Base-by-base conservation (phyloP, 495 filamentous ascomycete species). In the Daldinia caldariorum region DNA sequence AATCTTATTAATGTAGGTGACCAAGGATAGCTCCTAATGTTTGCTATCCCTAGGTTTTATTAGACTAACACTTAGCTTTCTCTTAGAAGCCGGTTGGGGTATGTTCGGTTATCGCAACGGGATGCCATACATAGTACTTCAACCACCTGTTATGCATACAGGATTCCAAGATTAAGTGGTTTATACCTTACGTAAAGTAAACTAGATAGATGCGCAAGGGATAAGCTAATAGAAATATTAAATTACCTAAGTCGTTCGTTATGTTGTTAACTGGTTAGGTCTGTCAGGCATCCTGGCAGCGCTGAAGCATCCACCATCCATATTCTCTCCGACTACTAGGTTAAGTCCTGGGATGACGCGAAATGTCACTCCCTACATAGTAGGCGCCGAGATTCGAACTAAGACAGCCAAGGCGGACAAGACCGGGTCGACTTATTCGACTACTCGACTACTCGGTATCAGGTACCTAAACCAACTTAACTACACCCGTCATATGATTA, bases 331-430 rank as follows among this genome's bases (percentile, higher is more conserved):
- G 16, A 22, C 4, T 9, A 8, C 4, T 22, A 22, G 18, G 35
- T 26, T 3, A 1, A 26, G 3, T 1, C 1, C 1, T 26, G 26
- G 26, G 26, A 39, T 37, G 16, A 38, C 43, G 43, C 5, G 20
- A 37, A 8, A 6, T 31, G 10, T 18, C 32, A 64, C 53, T 26
- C 9, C 31, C 39, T 50, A n/a, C n/a, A n/a, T n/a, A n/a, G n/a
- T n/a, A 7, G 37, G 41, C 45, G 16, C 32, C 16, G 35, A 35
- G 32, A 32, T 49, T 18, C 31, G 45, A 38, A 7, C 39, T 34
- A 61, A 49, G 50, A 41, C 20, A 59, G 55, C 43, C 45, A 59
- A 58, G 55, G 20, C 34, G 43, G 43, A 41, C 26, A 47, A 57
- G 22, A 18, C 18, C 26, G 12, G 26, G 26, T 26, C 26, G 26